Evolutionary conservation across 257 asterid species (phyloP), one percentile per base, ranked within the genome.

Genomic region (Nicotiana noctiflora): DNA sequence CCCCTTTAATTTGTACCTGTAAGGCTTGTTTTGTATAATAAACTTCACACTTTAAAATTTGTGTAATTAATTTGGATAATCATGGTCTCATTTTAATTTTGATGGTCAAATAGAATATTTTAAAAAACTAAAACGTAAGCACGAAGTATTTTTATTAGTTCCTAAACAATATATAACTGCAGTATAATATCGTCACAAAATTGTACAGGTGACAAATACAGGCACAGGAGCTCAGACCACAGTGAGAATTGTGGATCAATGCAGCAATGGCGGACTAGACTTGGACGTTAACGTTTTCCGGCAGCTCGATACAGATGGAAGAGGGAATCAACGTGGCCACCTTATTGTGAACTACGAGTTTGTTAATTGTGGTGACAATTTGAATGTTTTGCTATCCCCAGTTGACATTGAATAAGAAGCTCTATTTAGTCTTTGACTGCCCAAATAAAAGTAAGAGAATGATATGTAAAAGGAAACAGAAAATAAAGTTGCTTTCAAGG

Each of bases 211-310:
- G 17, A 86, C 87, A 4, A 86, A 84, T 23, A 86, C 60, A 1
- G 85, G 84, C 3, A 84, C 89, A 0, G n/a, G 85, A 62, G 70
- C 83, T 6, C 84, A 79, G 18, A 75, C 6, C 4, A 84, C 65
- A 0, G 87, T 82, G 37, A 84, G 89, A 32, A 84, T 86, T 0
- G 84, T 86, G 25, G 89, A 86, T 82, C 89, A 84, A 52, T 84
- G 89, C 61, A 53, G 79, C 7, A 84, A 84, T 31, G 86, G 89
- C 3, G 89, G 89, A 60, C 21, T 86, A 21, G 89, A 86, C 18
- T 74, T 86, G 51, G 89, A 86, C 25, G 57, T 46, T 8, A 62
- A 63, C 10, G 86, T 82, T 15, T 84, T 86, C 17, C 37, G 11
- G 5, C n/a, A 12, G 17, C 9, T 86, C 31, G 87, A 86, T 52